Base-by-base conservation (phyloP, 257 asterid genomes). In the Solanum etuberosum region DNA sequence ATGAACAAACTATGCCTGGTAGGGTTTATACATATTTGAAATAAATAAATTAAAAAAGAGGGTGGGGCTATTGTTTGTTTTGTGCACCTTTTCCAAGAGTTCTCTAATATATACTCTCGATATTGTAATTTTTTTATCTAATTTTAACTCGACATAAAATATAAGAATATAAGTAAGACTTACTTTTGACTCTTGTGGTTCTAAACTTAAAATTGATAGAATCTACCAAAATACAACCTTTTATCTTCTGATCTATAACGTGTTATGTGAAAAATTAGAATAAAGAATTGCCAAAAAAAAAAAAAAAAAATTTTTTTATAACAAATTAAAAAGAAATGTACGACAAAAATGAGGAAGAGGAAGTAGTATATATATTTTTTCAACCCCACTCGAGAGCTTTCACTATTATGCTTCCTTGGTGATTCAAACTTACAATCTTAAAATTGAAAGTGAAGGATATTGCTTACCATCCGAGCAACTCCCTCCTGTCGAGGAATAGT, bases 271-370 rank as follows among this genome's bases (percentile, higher is more conserved):
- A 59, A 59, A 23, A 9, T 4, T 59, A 4, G 13, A n/a, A 4
- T n/a, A 10, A 11, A 11, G 3, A 63, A 4, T 11, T 25, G 7
- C 7, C 8, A 25, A 11, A 63, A 65, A 25, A 25, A 3, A 3
- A 0, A 5, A n/a, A 0, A 14, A 0, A 25, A 0, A 11, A 61
- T 2, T 12, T 5, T 20, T 11, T 25, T 48, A 63, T 2, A 63
- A 63, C 34, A 6, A 63, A 9, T 5, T 13, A n/a, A 63, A 63
- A 25, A 65, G 18, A 65, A 65, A 12, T 9, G 31, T 61, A 9
- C 5, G 15, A 1, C 31, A 9, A 23, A 9, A n/a, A 61, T 0
- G 15, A 21, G 14, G 29, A 23, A 61, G 29, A 23, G 15, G 15
- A 61, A 23, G 68, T 61, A 61, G 57, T 68, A 2, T 63, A 25